A percentile compares a stretch with the other conserved stretches of the same genome.
Evolutionary conservation across 1,284 basidiomycete genomes (phyloP).

Genomic region (Taiwanofungus camphoratus): DNA sequence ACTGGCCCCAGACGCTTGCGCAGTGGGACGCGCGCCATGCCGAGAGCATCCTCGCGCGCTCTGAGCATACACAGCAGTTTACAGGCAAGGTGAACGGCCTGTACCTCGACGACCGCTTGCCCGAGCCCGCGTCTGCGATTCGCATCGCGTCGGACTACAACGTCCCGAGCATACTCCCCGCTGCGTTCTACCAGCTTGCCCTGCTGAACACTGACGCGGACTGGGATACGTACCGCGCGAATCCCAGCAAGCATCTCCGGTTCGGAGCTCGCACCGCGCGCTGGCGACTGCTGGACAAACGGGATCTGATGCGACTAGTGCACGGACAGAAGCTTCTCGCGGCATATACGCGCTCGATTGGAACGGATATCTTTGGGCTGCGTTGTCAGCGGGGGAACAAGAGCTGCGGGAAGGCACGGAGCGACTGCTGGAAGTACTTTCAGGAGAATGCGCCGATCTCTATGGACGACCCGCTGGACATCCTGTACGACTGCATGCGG

Average conservation of each 20-base stretch:
- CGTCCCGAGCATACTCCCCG: constrained; percentile 29
- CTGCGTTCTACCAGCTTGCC: constrained; percentile 30
- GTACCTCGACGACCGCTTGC: constrained; percentile 29
- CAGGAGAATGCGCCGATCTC: constrained; percentile 30
- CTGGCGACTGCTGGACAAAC: constrained; percentile 27
- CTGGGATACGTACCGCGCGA: constrained; percentile 27
- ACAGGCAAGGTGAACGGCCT: constrained; percentile 27
- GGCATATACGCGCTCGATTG: constrained; percentile 26
- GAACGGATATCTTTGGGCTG: constrained; percentile 26
- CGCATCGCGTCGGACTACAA: constrained; percentile 28
- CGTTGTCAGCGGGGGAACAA: constrained; percentile 24
- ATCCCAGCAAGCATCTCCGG: constrained; percentile 26
- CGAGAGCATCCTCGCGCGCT: constrained; percentile 26
- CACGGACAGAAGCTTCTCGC: constrained; percentile 29
- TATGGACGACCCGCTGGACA: constrained; percentile 30
- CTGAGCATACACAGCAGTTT: constrained; percentile 26
- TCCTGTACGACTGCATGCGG: constrained; percentile 27
- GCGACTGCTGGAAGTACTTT: constrained; percentile 30
- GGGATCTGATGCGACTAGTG: constrained; percentile 27
- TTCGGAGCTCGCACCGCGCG: constrained; percentile 29
- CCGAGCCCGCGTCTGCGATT: constrained; percentile 30
- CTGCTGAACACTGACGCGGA: constrained; percentile 28
- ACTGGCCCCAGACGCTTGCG: constrained; percentile 31
- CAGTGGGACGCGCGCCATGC: constrained; percentile 29
- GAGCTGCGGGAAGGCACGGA: constrained; percentile 25